Percentiles rank a stretch among this genome's conserved stretches.
Evolutionary conservation across 2,329 filamentous ascomycete species (phyloP).

Genomic region (Claviceps purpurea): DNA sequence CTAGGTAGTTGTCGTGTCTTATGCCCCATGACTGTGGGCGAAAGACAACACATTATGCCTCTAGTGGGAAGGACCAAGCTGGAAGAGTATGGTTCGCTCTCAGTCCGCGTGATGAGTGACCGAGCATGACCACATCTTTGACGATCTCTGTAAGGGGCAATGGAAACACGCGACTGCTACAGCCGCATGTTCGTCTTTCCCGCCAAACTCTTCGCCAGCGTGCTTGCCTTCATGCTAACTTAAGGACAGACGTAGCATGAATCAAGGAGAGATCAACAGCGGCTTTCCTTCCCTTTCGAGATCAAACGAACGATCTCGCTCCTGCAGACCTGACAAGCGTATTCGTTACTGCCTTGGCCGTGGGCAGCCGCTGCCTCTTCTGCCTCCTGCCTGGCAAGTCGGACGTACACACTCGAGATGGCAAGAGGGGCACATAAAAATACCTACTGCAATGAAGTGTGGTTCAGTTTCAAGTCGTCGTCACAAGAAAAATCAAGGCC

Average conservation of each 20-base stretch:
- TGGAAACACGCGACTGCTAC: not conserved
- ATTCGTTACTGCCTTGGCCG: not conserved
- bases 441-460: not conserved
- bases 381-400: not conserved
- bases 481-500: not conserved
- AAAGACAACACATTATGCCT: not conserved
- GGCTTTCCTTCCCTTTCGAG: not conserved
- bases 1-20: constrained; percentile 1
- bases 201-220: not conserved
- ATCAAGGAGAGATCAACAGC: not conserved
- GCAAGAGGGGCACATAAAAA: not conserved
- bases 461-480: not conserved
- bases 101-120: constrained; percentile 2
- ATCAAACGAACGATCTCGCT: not conserved
- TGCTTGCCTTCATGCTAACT: not conserved
- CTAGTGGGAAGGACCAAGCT: not conserved
- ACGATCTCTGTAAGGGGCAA: not conserved
- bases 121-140: constrained; percentile 6
- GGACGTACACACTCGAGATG: not conserved
- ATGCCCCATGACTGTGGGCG: not conserved
- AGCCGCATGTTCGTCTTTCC: not conserved
- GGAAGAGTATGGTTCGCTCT: not conserved
- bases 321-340: not conserved
- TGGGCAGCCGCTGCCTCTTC: not conserved
- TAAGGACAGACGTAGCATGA: not conserved